Conservation (phyloP, 2,329 filamentous ascomycete genomes). For the Metarhizium robertsii region DNA sequence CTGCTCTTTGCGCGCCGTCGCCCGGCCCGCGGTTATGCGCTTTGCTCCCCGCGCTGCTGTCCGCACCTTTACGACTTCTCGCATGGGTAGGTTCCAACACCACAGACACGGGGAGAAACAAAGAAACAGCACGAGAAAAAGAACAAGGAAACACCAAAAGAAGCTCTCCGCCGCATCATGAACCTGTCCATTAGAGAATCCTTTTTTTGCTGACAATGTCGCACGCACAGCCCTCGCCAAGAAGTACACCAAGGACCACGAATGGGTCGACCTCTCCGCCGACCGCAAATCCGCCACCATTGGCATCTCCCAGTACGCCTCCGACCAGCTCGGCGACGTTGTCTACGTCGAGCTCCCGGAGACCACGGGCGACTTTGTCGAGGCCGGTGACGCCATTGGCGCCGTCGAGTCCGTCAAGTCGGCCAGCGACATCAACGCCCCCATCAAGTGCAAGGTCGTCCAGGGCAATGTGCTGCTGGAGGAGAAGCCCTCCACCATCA, state of each 20-base stretch:
- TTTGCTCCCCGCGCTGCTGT: slow-evolving; percentile 26
- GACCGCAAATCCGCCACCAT: slow-evolving; percentile 73
- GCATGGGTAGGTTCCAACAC: slow-evolving; percentile 21
- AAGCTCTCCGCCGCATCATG: not conserved
- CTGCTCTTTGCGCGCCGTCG: slow-evolving; percentile 38
- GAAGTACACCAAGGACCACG: slow-evolving; percentile 94
- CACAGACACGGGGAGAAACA: not conserved
- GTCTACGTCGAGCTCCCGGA: slow-evolving; percentile 93
- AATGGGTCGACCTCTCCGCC: slow-evolving; percentile 86
- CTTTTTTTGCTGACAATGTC: not conserved
- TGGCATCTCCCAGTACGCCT: slow-evolving; percentile 87
- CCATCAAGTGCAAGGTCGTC: slow-evolving; percentile 67
- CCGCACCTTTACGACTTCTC: slow-evolving; percentile 35
- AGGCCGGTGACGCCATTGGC: slow-evolving; percentile 74
- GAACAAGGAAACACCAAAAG: not conserved
- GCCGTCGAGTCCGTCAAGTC: slow-evolving; percentile 98
- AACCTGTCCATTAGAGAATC: not conserved
- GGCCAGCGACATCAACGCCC: slow-evolving; percentile 93
- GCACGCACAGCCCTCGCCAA: slow-evolving; percentile 50
- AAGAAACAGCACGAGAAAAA: not conserved
- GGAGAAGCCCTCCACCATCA: slow-evolving; percentile 80
- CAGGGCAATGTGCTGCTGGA: slow-evolving; percentile 68
- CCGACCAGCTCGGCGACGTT: slow-evolving; percentile 86
- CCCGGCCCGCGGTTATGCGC: slow-evolving; percentile 35
- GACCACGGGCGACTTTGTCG: slow-evolving; percentile 51